These are phyloP conservation scores for Viola pubescens DNA, from an alignment of 441 rosid genomes.

Conservation along the genomic window DNA sequence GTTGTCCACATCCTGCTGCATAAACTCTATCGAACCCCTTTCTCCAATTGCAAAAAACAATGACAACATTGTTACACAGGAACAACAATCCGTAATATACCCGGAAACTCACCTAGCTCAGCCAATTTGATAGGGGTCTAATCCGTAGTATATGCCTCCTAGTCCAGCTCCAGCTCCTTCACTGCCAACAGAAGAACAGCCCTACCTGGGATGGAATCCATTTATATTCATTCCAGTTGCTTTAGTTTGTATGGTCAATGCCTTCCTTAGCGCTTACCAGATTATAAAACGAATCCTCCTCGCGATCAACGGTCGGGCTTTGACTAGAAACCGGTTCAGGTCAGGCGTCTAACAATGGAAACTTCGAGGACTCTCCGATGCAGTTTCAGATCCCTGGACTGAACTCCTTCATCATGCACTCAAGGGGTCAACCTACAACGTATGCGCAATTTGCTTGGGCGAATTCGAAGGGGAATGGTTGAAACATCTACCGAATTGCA, in stretches of 20 bases:
- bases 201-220: conserved; percentile 6
- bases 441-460: conserved; percentile 53
- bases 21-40: too few relatives aligned
- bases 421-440: conserved; percentile 18
- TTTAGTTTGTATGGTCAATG: conserved; percentile 9
- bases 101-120: too few relatives aligned
- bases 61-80: too few relatives aligned
- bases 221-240: conserved; percentile 15
- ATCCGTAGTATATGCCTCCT: not conserved
- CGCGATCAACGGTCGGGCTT: not conserved
- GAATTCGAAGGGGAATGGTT: conserved; percentile 56
- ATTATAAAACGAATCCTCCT: conserved; percentile 14
- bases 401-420: conserved; percentile 17
- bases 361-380: conserved; percentile 12
- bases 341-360: conserved; percentile 12
- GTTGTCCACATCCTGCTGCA: too few relatives aligned
- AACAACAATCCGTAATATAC: too few relatives aligned
- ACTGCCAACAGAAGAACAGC: not conserved
- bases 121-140: too few relatives aligned
- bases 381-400: conserved; percentile 26
- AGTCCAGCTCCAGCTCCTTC: not conserved
- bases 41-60: too few relatives aligned
- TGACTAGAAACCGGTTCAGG: conserved; percentile 9
- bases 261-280: conserved; percentile 18
- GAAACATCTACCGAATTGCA: conserved; percentile 42